These are phyloP conservation scores for Pichia californica DNA, from an alignment of 805 yeast species.

Conservation along the genomic window DNA sequence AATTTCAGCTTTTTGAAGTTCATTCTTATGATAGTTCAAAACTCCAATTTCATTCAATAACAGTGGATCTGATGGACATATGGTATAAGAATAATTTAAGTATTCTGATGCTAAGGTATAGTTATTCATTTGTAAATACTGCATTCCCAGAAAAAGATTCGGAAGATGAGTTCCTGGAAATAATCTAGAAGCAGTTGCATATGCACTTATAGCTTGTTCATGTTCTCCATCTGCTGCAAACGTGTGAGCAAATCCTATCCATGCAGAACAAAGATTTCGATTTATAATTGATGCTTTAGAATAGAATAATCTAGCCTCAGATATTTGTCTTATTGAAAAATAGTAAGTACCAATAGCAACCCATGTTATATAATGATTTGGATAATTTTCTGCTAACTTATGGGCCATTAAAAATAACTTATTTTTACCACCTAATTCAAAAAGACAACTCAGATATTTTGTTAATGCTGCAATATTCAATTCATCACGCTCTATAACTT, in stretches of 20 bases:
- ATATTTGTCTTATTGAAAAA: constrained; percentile 58
- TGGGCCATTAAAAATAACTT: constrained; percentile 77
- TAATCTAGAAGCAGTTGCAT: constrained; percentile 88
- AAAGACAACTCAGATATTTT: constrained; percentile 72
- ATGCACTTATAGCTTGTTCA: constrained; percentile 96
- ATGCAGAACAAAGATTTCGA: constrained; percentile 89
- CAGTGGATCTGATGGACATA: constrained; percentile 83
- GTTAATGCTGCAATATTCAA: constrained; percentile 70
- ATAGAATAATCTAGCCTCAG: constrained; percentile 83
- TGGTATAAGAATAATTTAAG: constrained; percentile 61
- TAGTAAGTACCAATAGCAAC: constrained; percentile 89
- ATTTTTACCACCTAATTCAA: constrained; percentile 78
- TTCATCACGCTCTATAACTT: constrained; percentile 51
- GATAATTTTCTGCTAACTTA: constrained; percentile 76
- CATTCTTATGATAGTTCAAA: constrained; percentile 70
- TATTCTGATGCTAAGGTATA: constrained; percentile 82
- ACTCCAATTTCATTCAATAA: constrained; percentile 91
- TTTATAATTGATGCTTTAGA: constrained; percentile 83
- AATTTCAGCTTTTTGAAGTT: constrained; percentile 60
- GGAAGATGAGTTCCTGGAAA: constrained; percentile 92
- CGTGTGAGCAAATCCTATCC: constrained; percentile 98
- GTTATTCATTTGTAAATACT: constrained; percentile 83
- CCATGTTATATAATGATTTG: constrained; percentile 82
- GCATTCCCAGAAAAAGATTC: constrained; percentile 89
- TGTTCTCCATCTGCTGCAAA: constrained; percentile 98